Base-by-base conservation (phyloP, 1,139 yeast genomes). In the Citeromyces hawaiiensis region DNA sequence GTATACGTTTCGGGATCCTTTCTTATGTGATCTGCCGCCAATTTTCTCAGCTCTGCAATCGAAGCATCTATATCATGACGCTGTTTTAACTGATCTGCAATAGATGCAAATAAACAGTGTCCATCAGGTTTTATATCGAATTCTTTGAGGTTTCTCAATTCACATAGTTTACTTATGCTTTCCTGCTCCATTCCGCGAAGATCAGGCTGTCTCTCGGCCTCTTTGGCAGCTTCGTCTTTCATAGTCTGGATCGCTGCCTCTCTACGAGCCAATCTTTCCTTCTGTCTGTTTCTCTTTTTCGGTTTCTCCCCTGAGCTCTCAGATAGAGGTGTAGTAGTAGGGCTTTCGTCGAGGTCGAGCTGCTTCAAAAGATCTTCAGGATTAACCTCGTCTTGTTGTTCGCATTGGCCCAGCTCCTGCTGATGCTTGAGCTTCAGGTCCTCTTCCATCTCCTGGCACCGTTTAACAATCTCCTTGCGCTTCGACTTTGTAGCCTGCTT, bases 51-150 rank as follows among this genome's bases (percentile, higher is more conserved):
- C 25, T 73, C 72, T 40, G 66, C 64, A 6, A 80, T 68, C 2
- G 68, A 46, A 17, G 15, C n/a, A 0, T 56, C 56, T 10, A 63
- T 50, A 2, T 52, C 59, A 30, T 72, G 83, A 36, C 93, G 70
- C 3, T 52, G 44, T 34, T 55, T 49, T 42, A 91, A 59, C 54
- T 91, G 97, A 53, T 91, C 96, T 32, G 76, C 67, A 17, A 91
- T 70, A 0, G 96, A 81, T 2, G 88, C 85, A 63, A 86, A 91
- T 36, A 91, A 62, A 64, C 98, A 91, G 57, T 91, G 93, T 0
- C 98, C 98, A 57, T 91, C 97, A 0, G 97, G 95, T 44, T 69
- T 64, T 38, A 88, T 83, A 49, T 83, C 88, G 45, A 67, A 59
- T 45, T 80, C 76, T 14, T 49, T 51, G 7, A 87, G 61, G 2